Evolutionary conservation across 768 basidiomycete genomes (phyloP).

Genomic region (Tylopilus intermedius): DNA sequence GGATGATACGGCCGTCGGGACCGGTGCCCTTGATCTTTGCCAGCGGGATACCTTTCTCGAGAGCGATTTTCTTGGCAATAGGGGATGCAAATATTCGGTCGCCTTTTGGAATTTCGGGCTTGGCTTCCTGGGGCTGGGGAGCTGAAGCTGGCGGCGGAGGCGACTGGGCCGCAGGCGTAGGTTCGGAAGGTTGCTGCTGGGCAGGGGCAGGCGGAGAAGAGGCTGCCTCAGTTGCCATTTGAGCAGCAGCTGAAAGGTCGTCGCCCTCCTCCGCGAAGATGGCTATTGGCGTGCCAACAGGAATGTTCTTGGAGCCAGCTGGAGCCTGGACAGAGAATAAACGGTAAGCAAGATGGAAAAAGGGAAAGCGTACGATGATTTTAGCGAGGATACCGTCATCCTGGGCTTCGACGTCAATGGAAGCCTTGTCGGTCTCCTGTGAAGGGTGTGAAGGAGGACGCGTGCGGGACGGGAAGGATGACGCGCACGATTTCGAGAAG

Average conservation of each 20-base stretch:
- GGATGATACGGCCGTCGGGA: constrained; percentile 89
- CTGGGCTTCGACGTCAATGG: constrained; percentile 98
- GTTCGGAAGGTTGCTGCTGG: constrained; percentile 37
- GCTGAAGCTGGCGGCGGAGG: constrained; percentile 12
- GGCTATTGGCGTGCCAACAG: constrained; percentile 86
- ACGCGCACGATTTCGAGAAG: constrained; percentile 85
- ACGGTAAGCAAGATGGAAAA: constrained; percentile 26
- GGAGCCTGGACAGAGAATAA: constrained; percentile 44
- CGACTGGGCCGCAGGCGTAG: constrained; percentile 37
- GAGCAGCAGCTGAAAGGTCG: constrained; percentile 78
- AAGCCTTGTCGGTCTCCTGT: constrained; percentile 99
- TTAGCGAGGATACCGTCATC: constrained; percentile 96
- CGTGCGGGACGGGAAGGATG: not conserved
- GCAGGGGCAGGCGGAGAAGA: constrained; percentile 34
- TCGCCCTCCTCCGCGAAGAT: constrained; percentile 94
- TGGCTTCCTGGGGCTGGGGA: constrained; percentile 36
- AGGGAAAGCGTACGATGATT: constrained; percentile 70
- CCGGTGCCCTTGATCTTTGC: constrained; percentile 88
- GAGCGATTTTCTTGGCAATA: constrained; percentile 93
- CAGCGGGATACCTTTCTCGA: constrained; percentile 90
- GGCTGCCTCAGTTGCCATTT: constrained; percentile 61
- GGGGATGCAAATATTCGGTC: constrained; percentile 93
- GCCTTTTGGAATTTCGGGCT: constrained; percentile 55
- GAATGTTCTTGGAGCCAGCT: constrained; percentile 83
- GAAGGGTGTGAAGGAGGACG: constrained; percentile 7